Base-by-base conservation (phyloP, 345 rosid species). In the Linum lewisii region DNA sequence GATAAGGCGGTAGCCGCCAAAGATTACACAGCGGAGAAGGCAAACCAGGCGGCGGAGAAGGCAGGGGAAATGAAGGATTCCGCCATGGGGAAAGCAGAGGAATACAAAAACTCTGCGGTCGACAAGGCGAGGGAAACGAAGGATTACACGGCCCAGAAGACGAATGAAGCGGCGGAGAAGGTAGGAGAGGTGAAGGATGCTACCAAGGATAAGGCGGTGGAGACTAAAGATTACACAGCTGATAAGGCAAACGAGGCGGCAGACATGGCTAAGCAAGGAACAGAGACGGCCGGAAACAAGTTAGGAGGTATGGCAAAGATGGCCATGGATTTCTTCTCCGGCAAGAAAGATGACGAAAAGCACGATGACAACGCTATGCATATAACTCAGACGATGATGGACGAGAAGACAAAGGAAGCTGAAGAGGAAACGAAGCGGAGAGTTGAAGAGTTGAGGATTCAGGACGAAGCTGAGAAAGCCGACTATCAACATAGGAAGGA, bases 301-400 rank as follows among this genome's bases (percentile, higher is more conserved):
- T 24, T 52, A 8, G 56, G 56, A 21, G 56, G 20, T 20, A 24
- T 24, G 1, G 56, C 56, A 4, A 20, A 24, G 24, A 21, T 13
- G 56, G 56, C 56, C 0, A 52, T 52, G 56, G 56, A 19, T 52
- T 52, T 52, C 56, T 52, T 52, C 23, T 52, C 56, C 56, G 56
- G 56, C 24, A 52, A 52, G 56, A 52, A 52, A 52, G 56, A 52
- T 19, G 56, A 52, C 5, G 56, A 3, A 10, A 52, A 18, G 25
- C 10, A 6, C 7, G 20, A 52, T 19, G 56, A 19, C 2, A 21
- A 52, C 14, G 20, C 56, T 9, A 9, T 11, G 15, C 15, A 20
- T 1, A 15, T 52, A 10, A 24, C 24, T 5, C n/a, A 52, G 25
- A 2, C 11, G 20, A 52, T 21, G 56, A 13, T 52, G 22, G 14